These are phyloP conservation scores for Rhodotorula kratochvilovae DNA, from an alignment of 768 basidiomycete genomes.

Conservation along the genomic window DNA sequence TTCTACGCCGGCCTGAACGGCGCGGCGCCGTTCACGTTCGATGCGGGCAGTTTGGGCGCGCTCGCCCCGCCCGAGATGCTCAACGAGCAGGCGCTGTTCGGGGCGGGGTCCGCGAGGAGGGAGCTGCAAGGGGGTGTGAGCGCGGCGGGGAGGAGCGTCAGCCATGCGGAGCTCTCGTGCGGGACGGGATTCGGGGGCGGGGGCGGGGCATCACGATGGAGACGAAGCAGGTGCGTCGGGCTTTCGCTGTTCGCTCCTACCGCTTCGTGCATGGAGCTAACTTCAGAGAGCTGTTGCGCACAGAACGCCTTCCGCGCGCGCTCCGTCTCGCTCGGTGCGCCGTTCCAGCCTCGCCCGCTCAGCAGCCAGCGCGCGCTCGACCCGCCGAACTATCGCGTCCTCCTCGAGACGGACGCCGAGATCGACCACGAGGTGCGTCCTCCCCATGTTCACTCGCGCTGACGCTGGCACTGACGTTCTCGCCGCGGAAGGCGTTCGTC, in stretches of 20 bases:
- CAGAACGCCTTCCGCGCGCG: not conserved
- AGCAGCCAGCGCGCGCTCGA: not conserved
- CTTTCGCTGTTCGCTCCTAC: not conserved
- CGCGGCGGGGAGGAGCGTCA: not conserved
- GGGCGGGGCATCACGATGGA: not conserved
- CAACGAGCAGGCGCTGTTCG: not conserved
- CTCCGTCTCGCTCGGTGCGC: not conserved
- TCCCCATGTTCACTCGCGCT: not conserved
- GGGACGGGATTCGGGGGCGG: not conserved
- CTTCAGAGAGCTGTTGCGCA: no score
- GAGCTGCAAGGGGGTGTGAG: not conserved
- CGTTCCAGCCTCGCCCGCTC: not conserved
- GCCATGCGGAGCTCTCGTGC: not conserved
- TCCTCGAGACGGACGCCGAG: conserved; percentile 28
- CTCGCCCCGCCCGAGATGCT: not conserved
- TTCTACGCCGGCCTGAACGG: no score
- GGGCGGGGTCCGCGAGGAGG: not conserved
- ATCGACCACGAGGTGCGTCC: conserved; percentile 27
- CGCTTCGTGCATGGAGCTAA: no score
- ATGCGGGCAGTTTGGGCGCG: not conserved
- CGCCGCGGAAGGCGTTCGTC: conserved; percentile 24
- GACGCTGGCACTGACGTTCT: no score
- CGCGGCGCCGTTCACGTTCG: no score
- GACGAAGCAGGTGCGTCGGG: not conserved
- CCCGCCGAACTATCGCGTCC: conserved; percentile 20